These are phyloP conservation scores for Ogataea hybrid DNA, from an alignment of 1,139 yeast species.

Conservation along the genomic window DNA sequence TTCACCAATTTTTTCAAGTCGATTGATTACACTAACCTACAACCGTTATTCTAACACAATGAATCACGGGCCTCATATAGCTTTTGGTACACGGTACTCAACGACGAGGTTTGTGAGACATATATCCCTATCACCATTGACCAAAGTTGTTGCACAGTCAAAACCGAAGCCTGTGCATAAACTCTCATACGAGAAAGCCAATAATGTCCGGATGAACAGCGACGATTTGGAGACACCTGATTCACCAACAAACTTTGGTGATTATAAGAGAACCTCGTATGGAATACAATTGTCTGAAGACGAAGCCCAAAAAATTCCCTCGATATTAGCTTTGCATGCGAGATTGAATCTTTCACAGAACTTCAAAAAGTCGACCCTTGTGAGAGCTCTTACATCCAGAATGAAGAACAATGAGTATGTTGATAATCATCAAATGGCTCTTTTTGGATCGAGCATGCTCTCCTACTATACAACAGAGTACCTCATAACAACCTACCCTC, in stretches of 20 bases:
- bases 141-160: conserved; percentile 9
- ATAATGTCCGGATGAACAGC: conserved; percentile 16
- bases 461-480: conserved; percentile 76
- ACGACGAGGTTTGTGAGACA: conserved; percentile 6
- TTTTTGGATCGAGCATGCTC: conserved; percentile 76
- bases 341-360: conserved; percentile 61
- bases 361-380: conserved; percentile 65
- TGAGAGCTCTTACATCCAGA: conserved; percentile 69
- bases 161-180: conserved; percentile 16
- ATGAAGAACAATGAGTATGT: conserved; percentile 33
- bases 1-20: conserved; percentile 4
- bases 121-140: conserved; percentile 17
- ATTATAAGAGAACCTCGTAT: conserved; percentile 25
- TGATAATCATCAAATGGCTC: conserved; percentile 76
- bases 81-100: not conserved
- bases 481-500: conserved; percentile 74
- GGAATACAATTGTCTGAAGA: conserved; percentile 37
- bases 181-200: conserved; percentile 29
- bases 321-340: conserved; percentile 74
- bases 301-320: conserved; percentile 58
- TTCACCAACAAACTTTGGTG: conserved; percentile 24
- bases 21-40: not conserved
- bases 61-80: not conserved
- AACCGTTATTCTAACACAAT: not conserved
- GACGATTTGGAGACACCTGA: conserved; percentile 20